These are phyloP conservation scores for Artemisia tridentata DNA, from an alignment of 129 eudicot genomes.

Conservation along the genomic window DNA sequence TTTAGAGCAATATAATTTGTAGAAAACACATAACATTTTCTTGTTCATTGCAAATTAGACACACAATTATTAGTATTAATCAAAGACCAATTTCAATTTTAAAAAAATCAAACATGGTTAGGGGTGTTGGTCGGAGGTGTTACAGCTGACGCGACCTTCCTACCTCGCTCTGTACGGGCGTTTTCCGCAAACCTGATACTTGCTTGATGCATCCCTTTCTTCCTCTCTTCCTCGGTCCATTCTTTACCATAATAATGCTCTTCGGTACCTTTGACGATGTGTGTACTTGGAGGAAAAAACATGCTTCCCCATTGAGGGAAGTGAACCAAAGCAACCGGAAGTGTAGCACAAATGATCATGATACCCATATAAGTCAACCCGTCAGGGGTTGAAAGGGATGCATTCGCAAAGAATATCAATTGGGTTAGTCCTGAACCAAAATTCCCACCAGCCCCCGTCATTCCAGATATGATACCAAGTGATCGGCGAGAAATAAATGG, in stretches of 20 bases:
- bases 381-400: conserved; percentile 41
- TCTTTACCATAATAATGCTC: conserved; percentile 57
- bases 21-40: conserved; percentile 2
- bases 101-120: conserved; percentile 33
- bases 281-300: conserved; percentile 47
- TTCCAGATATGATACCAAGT: conserved; percentile 71
- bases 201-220: conserved; percentile 66
- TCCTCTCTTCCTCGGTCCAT: conserved; percentile 67
- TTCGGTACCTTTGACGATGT: conserved; percentile 41
- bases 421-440: conserved; percentile 80
- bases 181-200: conserved; percentile 79
- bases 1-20: neutral
- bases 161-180: conserved; percentile 66
- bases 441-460: conserved; percentile 89
- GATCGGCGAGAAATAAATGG: conserved; percentile 85
- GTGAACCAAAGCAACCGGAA: conserved; percentile 59
- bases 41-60: conserved; percentile 7
- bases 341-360: conserved; percentile 52
- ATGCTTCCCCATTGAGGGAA: conserved; percentile 84
- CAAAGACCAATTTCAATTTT: neutral
- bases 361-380: conserved; percentile 70
- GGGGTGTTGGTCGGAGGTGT: conserved; percentile 60
- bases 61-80: neutral
- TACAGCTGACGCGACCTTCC: conserved; percentile 45
- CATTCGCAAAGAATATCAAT: conserved; percentile 57